A percentile compares a stretch with the other conserved stretches of the same genome.
Conservation (phyloP, 768 basidiomycete species). For the Termitomyces heimii region DNA sequence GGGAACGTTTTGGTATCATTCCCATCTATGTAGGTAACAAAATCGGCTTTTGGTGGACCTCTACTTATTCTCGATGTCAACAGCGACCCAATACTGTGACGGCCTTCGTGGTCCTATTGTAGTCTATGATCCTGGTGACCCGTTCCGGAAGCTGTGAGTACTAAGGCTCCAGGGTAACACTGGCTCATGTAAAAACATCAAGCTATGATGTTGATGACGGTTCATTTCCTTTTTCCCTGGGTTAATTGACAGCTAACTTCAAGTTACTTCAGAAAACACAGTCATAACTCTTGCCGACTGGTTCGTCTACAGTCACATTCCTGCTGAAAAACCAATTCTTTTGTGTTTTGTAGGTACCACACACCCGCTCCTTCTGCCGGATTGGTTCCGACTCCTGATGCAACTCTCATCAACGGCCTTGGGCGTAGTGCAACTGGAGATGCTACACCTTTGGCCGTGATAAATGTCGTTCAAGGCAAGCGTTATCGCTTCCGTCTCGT, state of each 20-base stretch:
- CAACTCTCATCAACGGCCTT: not conserved
- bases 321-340: no score
- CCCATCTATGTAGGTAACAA: not conserved
- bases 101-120: not conserved
- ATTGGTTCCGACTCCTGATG: not conserved
- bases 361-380: not conserved
- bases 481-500: constrained; percentile 32
- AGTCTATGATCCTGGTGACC: not conserved
- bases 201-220: not conserved
- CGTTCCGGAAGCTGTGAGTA: not conserved
- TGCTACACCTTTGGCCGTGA: constrained; percentile 24
- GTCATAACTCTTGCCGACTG: constrained; percentile 1
- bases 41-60: no score
- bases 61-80: not conserved
- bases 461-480: constrained; percentile 24
- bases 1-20: constrained; percentile 1
- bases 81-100: constrained; percentile 1
- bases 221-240: not conserved
- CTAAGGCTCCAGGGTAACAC: not conserved
- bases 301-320: not conserved
- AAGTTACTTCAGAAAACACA: not conserved
- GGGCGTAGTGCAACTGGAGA: not conserved
- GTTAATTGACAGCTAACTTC: not conserved
- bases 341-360: not conserved
- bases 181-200: not conserved